phyloP scores from a whole-genome alignment of 768 basidiomycete species.

The Botryobasidium botryosum region DNA sequence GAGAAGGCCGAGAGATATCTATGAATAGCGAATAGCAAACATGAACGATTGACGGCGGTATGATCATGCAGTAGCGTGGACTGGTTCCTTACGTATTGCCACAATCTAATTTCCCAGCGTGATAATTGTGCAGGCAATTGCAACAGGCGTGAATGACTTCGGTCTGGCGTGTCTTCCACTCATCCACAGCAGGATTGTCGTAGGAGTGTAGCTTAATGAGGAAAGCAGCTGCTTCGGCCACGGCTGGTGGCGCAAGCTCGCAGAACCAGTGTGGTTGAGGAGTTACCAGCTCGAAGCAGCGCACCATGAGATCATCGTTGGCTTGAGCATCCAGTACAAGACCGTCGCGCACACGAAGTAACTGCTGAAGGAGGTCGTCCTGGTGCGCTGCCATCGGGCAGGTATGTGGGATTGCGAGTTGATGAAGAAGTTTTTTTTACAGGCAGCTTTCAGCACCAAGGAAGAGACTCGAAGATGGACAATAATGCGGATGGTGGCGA shows the following conservation, averaged over 20 bases:
- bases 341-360: no score
- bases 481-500: no score
- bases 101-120: constrained; percentile 35
- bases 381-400: no score
- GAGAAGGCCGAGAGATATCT: constrained; percentile 65
- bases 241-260: constrained; percentile 34
- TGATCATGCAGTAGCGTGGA: not conserved
- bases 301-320: no score
- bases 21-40: constrained; percentile 13
- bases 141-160: constrained; percentile 44
- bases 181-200: constrained; percentile 32
- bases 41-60: constrained; percentile 6
- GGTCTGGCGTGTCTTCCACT: constrained; percentile 44
- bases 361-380: no score
- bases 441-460: no score
- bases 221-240: constrained; percentile 57
- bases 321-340: no score
- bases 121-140: constrained; percentile 51
- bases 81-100: not conserved
- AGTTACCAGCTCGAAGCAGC: no score
- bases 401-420: no score
- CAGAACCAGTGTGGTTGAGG: constrained; percentile 99
- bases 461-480: no score
- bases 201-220: constrained; percentile 73
- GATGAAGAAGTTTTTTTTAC: no score